These are phyloP conservation scores for Trichoderma erinaceum DNA, from an alignment of 495 filamentous ascomycete genomes.

Conservation along the genomic window DNA sequence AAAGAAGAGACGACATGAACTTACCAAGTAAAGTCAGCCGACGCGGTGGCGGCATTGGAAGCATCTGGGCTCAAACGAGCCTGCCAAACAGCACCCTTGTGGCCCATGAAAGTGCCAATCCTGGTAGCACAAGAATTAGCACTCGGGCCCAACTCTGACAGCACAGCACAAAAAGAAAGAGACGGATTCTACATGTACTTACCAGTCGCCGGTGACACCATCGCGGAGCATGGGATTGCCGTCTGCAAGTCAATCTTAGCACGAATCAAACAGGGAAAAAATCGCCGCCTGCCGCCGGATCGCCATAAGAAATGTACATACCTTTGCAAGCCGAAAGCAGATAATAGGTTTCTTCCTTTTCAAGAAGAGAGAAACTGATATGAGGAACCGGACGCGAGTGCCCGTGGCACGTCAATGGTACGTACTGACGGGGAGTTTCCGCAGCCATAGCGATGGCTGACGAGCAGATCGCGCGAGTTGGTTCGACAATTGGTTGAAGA, in stretches of 20 bases:
- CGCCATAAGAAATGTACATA: constrained; percentile 29
- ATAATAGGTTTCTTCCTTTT: constrained; percentile 81
- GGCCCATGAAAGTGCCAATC: constrained; percentile 97
- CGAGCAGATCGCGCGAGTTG: background rate
- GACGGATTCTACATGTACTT: constrained; percentile 1
- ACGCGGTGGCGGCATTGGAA: constrained; percentile 80
- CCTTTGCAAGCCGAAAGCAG: constrained; percentile 98
- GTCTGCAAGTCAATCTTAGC: constrained; percentile 46
- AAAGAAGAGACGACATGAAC: constrained; percentile 23
- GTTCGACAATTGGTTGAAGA: too few relatives aligned
- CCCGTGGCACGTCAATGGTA: constrained; percentile 93
- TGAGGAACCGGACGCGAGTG: constrained; percentile 95
- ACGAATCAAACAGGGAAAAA: background rate
- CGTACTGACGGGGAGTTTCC: constrained; percentile 49
- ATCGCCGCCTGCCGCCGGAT: background rate
- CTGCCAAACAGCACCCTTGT: constrained; percentile 98
- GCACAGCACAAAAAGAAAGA: background rate
- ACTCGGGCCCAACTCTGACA: background rate
- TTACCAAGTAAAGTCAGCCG: constrained; percentile 93
- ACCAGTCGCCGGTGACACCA: constrained; percentile 93
- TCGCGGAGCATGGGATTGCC: constrained; percentile 98
- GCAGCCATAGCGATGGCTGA: constrained; percentile 35
- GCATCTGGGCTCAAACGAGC: constrained; percentile 85
- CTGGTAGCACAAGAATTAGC: constrained; percentile 34
- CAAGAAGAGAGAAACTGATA: constrained; percentile 81